Evolutionary conservation across 257 asterid species (phyloP).

Genomic region (Solanum ossicruentum): DNA sequence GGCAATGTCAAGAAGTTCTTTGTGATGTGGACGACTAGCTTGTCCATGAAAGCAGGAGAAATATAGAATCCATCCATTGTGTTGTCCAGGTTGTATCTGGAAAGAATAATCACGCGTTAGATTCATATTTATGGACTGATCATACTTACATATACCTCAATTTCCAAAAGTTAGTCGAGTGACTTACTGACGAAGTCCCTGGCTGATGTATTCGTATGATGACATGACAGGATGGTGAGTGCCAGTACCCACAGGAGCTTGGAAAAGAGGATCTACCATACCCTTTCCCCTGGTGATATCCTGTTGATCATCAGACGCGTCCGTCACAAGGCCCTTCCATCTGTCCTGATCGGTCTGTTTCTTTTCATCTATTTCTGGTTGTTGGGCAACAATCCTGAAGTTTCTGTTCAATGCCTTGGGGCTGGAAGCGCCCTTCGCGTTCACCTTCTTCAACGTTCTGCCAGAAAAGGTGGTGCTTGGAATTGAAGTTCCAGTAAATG

Average conservation of each 20-base stretch:
- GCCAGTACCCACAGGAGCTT: slow-evolving; percentile 64
- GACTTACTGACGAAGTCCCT: slow-evolving; percentile 44
- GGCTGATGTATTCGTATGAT: slow-evolving; percentile 70
- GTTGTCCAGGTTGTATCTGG: slow-evolving; percentile 44
- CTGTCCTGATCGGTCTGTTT: slow-evolving; percentile 33
- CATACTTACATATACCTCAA: not conserved
- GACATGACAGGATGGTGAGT: slow-evolving; percentile 54
- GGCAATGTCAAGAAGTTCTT: slow-evolving; percentile 77
- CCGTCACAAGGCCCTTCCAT: slow-evolving; percentile 59
- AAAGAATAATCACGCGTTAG: not conserved
- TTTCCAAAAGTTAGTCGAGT: not conserved
- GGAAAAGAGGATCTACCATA: slow-evolving; percentile 52
- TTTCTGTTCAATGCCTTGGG: slow-evolving; percentile 20
- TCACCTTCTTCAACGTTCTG: slow-evolving; percentile 30
- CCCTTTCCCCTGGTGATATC: slow-evolving; percentile 84
- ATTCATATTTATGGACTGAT: not conserved
- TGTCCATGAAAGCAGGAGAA: slow-evolving; percentile 93
- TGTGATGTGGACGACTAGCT: slow-evolving; percentile 56
- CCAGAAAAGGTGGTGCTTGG: slow-evolving; percentile 50
- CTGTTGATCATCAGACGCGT: slow-evolving; percentile 67
- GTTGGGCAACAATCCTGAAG: slow-evolving; percentile 31
- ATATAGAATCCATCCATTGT: slow-evolving; percentile 55
- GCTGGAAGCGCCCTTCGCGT: not conserved
- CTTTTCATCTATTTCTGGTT: slow-evolving; percentile 20
- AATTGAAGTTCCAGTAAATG: slow-evolving; percentile 19